Percentiles rank a stretch among this genome's conserved stretches.
These are phyloP conservation scores for Teunomyces atbi DNA, from an alignment of 805 yeast species.

Conservation along the genomic window DNA sequence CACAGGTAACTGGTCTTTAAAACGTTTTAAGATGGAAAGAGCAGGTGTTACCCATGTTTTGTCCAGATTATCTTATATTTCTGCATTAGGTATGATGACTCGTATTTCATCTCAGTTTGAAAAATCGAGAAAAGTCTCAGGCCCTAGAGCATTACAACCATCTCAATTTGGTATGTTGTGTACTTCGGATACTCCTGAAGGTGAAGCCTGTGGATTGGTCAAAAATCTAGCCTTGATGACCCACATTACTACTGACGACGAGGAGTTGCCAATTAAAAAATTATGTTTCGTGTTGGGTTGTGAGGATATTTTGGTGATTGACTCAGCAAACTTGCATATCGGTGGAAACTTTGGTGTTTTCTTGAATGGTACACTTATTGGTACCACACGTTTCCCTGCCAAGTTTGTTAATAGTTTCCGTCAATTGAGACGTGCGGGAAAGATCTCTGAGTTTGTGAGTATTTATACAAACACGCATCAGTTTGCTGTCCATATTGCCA, in stretches of 20 bases:
- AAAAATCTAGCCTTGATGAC: slow-evolving; percentile 97
- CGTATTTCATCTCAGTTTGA: slow-evolving; percentile 98
- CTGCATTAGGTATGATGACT: slow-evolving; percentile 99
- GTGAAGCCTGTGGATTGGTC: slow-evolving; percentile 99
- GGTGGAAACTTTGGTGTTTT: slow-evolving; percentile 80
- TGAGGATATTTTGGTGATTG: slow-evolving; percentile 78
- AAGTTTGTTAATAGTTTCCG: slow-evolving; percentile 80
- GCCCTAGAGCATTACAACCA: slow-evolving; percentile 98
- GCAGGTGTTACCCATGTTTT: slow-evolving; percentile 98
- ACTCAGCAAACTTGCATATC: slow-evolving; percentile 78
- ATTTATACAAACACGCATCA: slow-evolving; percentile 89
- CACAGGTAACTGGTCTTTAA: slow-evolving; percentile 98
- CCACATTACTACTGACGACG: slow-evolving; percentile 97
- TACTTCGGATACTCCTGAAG: slow-evolving; percentile 98
- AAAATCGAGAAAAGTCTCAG: slow-evolving; percentile 95
- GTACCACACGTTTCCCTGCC: slow-evolving; percentile 84
- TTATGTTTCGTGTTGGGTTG: slow-evolving; percentile 84
- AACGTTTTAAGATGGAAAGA: slow-evolving; percentile 98
- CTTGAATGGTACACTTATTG: slow-evolving; percentile 91
- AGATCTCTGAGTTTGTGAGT: slow-evolving; percentile 85
- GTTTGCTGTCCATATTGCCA: slow-evolving; percentile 92
- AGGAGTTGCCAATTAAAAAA: slow-evolving; percentile 80
- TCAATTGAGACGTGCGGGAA: slow-evolving; percentile 76
- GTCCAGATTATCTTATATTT: slow-evolving; percentile 85
- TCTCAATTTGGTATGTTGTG: slow-evolving; percentile 99